A percentile compares a stretch with the other conserved stretches of the same genome.
Conservation (phyloP, 768 basidiomycete genomes). For the Epithele typhae region DNA sequence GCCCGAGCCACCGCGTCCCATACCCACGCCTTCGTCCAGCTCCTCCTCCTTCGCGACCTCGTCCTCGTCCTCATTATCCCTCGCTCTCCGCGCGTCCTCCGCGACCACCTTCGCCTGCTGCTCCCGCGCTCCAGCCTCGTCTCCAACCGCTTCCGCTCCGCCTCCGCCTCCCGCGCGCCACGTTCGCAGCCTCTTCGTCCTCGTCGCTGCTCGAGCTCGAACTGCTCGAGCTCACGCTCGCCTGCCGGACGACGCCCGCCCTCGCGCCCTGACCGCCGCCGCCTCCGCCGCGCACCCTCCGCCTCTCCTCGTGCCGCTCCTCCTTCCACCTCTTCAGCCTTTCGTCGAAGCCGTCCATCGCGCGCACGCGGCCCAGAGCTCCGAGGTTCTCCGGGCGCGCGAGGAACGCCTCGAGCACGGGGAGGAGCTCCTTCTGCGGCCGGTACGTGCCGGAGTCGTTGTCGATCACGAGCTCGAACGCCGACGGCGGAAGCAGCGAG, state of each 20-base stretch:
- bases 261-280: constrained; percentile 1
- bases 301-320: constrained; percentile 28
- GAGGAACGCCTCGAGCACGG: constrained; percentile 34
- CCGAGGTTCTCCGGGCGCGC: constrained; percentile 29
- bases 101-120: constrained; percentile 6
- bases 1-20: too few relatives aligned
- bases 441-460: constrained; percentile 46
- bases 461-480: constrained; percentile 43
- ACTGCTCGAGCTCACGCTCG: constrained; percentile 10
- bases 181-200: constrained; percentile 8
- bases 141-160: constrained; percentile 4
- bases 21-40: background rate
- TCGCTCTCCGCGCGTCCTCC: constrained; percentile 13
- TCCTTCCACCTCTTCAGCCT: constrained; percentile 32
- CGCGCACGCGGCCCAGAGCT: constrained; percentile 32
- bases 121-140: background rate
- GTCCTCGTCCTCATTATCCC: constrained; percentile 20
- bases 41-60: constrained; percentile 15
- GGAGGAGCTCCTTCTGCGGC: constrained; percentile 35
- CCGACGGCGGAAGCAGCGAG: constrained; percentile 10
- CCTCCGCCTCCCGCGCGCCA: constrained; percentile 4
- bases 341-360: constrained; percentile 37
- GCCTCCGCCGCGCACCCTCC: constrained; percentile 6
- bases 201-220: constrained; percentile 9
- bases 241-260: constrained; percentile 7